phyloP scores from a whole-genome alignment of 1,139 yeast genomes.

The Neolecta irregularis region DNA sequence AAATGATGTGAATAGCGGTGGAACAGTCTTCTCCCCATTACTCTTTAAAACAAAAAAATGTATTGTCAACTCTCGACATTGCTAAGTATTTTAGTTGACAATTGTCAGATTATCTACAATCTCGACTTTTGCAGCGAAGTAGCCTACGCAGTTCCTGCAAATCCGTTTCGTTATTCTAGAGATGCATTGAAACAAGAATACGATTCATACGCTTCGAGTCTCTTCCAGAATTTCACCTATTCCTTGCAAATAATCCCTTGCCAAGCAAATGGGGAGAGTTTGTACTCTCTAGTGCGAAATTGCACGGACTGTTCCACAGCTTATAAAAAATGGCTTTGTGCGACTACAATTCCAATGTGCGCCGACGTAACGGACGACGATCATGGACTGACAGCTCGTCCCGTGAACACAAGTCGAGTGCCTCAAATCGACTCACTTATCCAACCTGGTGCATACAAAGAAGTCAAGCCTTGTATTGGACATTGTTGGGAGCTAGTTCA shows the following conservation, averaged over 20 bases:
- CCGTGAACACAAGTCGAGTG: conserved; percentile 42
- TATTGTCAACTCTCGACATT: conserved; percentile 27
- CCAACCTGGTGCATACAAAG: conserved; percentile 55
- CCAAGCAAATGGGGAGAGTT: conserved; percentile 50
- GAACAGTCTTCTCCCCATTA: conserved; percentile 46
- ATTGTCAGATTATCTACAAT: conserved; percentile 63
- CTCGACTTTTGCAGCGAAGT: conserved; percentile 65
- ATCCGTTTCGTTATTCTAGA: conserved; percentile 23
- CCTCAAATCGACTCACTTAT: conserved; percentile 40
- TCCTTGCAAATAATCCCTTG: conserved; percentile 70
- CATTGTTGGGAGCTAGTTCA: conserved; percentile 65
- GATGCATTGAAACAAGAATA: conserved; percentile 33
- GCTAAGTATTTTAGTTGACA: too few relatives aligned
- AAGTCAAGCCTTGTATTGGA: conserved; percentile 72
- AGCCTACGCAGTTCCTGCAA: conserved; percentile 76
- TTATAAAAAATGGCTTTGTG: conserved; percentile 80
- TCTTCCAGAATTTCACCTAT: conserved; percentile 52
- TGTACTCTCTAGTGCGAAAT: conserved; percentile 50
- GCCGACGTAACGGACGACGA: conserved; percentile 23
- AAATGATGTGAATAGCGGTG: conserved; percentile 34
- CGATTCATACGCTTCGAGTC: conserved; percentile 43
- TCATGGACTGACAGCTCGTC: conserved; percentile 24
- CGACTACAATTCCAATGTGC: conserved; percentile 83
- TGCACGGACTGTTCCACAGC: conserved; percentile 60
- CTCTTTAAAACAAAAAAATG: conserved; percentile 44